phyloP scores from a whole-genome alignment of 148 eudicot species.

The Polygonum aviculare region DNA sequence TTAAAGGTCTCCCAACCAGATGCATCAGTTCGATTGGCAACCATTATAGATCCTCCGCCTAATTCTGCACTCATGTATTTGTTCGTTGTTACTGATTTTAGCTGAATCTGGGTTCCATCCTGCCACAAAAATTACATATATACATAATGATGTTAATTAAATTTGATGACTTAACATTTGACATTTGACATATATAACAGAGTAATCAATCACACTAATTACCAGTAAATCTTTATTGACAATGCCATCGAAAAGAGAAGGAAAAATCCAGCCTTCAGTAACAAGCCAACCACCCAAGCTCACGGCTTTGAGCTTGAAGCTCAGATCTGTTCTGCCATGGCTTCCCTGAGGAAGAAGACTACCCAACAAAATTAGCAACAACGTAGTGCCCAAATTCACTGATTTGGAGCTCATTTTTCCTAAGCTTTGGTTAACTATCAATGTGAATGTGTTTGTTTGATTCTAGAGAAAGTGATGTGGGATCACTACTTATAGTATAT shows the following conservation, averaged over 20 bases:
- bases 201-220: not conserved
- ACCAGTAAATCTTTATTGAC: constrained; percentile 61
- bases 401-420: not conserved
- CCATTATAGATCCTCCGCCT: constrained; percentile 48
- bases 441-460: not conserved
- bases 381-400: not conserved
- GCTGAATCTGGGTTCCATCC: constrained; percentile 63
- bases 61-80: constrained; percentile 47
- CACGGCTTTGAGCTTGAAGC: constrained; percentile 28
- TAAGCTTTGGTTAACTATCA: not conserved
- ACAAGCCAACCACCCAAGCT: constrained; percentile 77
- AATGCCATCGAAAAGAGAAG: constrained; percentile 60
- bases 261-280: constrained; percentile 67
- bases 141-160: not conserved
- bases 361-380: not conserved
- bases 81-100: constrained; percentile 37
- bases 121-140: constrained; percentile 6
- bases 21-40: constrained; percentile 42
- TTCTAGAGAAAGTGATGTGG: not conserved
- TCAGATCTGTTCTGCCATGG: constrained; percentile 6
- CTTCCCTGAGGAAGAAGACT: not conserved
- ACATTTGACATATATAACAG: not conserved
- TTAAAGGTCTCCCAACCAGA: constrained; percentile 73
- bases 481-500: not conserved
- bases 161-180: not conserved